A percentile compares a stretch with the other conserved stretches of the same genome.
Conservation (phyloP, 768 basidiomycete species). For the Candolleomyces eurysporus region DNA sequence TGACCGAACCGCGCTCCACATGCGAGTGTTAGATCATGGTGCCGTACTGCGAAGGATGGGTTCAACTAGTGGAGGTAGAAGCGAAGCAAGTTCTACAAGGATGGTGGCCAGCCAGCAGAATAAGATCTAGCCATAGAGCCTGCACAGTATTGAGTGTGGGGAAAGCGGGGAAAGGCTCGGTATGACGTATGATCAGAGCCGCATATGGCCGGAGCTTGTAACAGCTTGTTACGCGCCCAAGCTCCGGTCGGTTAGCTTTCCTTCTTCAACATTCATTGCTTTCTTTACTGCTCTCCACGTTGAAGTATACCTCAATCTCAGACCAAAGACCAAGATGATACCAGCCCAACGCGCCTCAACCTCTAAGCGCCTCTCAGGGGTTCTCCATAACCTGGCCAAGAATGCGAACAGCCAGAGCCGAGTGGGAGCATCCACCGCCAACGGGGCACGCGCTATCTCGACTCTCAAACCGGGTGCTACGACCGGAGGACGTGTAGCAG, state of each 20-base stretch:
- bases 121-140: too few species aligned
- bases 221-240: not conserved
- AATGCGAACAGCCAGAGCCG: not conserved
- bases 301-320: not conserved
- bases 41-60: too few species aligned
- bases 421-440: not conserved
- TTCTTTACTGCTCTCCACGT: not conserved
- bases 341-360: constrained; percentile 1
- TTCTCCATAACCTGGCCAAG: not conserved
- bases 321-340: not conserved
- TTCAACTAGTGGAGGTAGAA: too few species aligned
- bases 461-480: not conserved
- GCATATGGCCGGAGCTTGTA: not conserved
- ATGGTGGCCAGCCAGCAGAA: too few species aligned
- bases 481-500: not conserved
- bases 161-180: too few species aligned
- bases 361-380: constrained; percentile 1
- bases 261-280: not conserved
- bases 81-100: too few species aligned
- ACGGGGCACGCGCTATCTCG: not conserved
- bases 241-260: not conserved
- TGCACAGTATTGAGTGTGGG: too few species aligned
- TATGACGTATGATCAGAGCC: not conserved
- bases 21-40: too few species aligned
- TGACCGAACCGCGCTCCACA: too few species aligned